These are phyloP conservation scores for Bipolaris victoriae DNA, from an alignment of 2,329 filamentous ascomycete species.

Conservation along the genomic window DNA sequence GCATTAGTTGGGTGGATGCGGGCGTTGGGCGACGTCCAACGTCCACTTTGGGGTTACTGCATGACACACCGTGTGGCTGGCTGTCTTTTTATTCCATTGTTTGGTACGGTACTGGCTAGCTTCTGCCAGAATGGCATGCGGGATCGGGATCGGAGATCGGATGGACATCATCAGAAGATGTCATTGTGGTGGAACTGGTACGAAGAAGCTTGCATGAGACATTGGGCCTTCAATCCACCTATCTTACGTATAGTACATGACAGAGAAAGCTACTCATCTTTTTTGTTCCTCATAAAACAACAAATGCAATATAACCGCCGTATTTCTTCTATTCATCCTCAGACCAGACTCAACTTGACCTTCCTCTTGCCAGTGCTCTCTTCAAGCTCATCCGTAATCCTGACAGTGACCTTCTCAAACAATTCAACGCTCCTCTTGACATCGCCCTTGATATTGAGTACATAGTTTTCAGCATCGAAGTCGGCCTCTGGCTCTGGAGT, in stretches of 20 bases:
- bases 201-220: not conserved
- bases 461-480: conserved; percentile 87
- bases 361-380: conserved; percentile 95
- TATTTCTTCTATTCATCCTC: conserved; percentile 7
- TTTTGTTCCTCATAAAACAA: not conserved
- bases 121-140: not conserved
- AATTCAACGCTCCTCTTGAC: conserved; percentile 72
- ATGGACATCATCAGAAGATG: not conserved
- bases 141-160: not conserved
- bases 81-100: not conserved
- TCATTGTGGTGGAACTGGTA: not conserved
- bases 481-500: conserved; percentile 76
- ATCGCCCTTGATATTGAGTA: conserved; percentile 65
- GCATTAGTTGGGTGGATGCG: not conserved
- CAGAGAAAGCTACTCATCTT: not conserved
- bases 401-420: conserved; percentile 89
- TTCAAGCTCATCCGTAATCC: conserved; percentile 91
- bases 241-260: not conserved
- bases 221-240: not conserved
- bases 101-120: not conserved
- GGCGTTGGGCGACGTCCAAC: not conserved
- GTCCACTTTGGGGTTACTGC: not conserved
- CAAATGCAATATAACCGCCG: not conserved
- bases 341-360: conserved; percentile 70
- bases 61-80: not conserved